phyloP scores from a whole-genome alignment of 1,284 basidiomycete species.

The Sphagnurus paluster region DNA sequence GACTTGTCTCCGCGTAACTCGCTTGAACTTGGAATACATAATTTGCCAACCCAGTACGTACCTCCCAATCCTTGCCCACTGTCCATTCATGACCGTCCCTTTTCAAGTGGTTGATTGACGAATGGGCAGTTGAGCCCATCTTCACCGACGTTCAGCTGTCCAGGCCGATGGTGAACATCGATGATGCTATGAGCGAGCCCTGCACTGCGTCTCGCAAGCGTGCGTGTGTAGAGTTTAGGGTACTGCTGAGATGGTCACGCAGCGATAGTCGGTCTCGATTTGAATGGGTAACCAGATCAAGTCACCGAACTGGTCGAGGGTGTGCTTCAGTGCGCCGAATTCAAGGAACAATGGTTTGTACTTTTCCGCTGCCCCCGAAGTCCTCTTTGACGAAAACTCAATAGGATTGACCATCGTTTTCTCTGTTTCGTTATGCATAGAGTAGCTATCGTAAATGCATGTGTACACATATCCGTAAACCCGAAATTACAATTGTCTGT shows the following conservation, averaged over 20 bases:
- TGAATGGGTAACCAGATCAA: slow-evolving; percentile 29
- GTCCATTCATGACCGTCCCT: slow-evolving; percentile 34
- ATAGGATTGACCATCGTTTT: slow-evolving; percentile 23
- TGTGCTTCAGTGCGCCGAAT: slow-evolving; percentile 19
- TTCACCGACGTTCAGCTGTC: slow-evolving; percentile 10
- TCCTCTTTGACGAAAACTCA: slow-evolving; percentile 19
- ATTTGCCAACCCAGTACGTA: slow-evolving; percentile 25
- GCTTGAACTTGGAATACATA: slow-evolving; percentile 24
- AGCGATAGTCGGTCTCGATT: slow-evolving; percentile 33
- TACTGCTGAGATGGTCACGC: background rate
- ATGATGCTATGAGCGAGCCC: slow-evolving; percentile 22
- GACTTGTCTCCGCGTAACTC: background rate
- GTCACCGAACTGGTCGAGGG: slow-evolving; percentile 29
- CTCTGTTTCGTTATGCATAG: slow-evolving; percentile 24
- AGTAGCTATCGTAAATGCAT: slow-evolving; percentile 20
- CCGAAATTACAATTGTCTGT: slow-evolving; percentile 35
- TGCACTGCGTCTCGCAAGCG: slow-evolving; percentile 27
- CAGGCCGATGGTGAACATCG: slow-evolving; percentile 1
- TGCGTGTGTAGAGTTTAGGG: slow-evolving; percentile 22
- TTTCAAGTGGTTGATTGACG: slow-evolving; percentile 10
- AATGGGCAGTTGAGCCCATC: slow-evolving; percentile 28
- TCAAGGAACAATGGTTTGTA: slow-evolving; percentile 35
- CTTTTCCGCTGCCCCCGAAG: slow-evolving; percentile 27
- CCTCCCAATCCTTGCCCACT: slow-evolving; percentile 31
- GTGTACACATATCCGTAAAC: slow-evolving; percentile 31